phyloP scores from a whole-genome alignment of 257 asterid species.

The Gardenia jasminoides region DNA sequence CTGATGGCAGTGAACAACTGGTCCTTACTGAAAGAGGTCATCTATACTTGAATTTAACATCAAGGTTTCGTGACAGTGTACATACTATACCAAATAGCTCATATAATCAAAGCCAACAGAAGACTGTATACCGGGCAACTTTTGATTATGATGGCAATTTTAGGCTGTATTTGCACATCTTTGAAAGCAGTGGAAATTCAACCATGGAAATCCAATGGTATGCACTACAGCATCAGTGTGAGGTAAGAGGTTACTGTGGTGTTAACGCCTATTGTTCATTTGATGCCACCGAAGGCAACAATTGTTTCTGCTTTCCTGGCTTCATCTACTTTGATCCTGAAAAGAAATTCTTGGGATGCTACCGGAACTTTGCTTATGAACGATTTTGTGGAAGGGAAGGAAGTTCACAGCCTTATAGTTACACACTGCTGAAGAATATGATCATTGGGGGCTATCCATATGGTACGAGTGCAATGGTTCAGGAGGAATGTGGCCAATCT shows the following conservation, averaged over 20 bases:
- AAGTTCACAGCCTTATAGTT: background rate
- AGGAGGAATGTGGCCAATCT: slow-evolving; percentile 18
- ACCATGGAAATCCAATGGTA: slow-evolving; percentile 14
- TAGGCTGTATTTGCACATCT: slow-evolving; percentile 23
- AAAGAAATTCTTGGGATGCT: slow-evolving; percentile 22
- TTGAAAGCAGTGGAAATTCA: background rate
- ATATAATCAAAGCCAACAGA: background rate
- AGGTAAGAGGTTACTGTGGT: slow-evolving; percentile 24
- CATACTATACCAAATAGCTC: slow-evolving; percentile 3
- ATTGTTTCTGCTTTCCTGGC: slow-evolving; percentile 32
- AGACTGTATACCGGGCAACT: slow-evolving; percentile 12
- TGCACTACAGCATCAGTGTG: slow-evolving; percentile 17
- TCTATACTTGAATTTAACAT: slow-evolving; percentile 9
- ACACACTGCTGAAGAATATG: slow-evolving; percentile 1
- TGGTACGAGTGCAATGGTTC: slow-evolving; percentile 8
- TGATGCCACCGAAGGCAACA: background rate
- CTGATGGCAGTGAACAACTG: background rate
- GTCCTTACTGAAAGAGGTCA: slow-evolving; percentile 16
- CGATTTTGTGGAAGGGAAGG: slow-evolving; percentile 17
- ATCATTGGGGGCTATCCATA: slow-evolving; percentile 24
- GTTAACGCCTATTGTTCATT: slow-evolving; percentile 21
- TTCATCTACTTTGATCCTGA: slow-evolving; percentile 9
- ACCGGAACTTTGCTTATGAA: slow-evolving; percentile 21
- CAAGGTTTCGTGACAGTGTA: background rate
- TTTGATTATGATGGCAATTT: slow-evolving; percentile 27